phyloP scores from a whole-genome alignment of 1,284 basidiomycete genomes.

The Gastroboletus turbinatus region DNA sequence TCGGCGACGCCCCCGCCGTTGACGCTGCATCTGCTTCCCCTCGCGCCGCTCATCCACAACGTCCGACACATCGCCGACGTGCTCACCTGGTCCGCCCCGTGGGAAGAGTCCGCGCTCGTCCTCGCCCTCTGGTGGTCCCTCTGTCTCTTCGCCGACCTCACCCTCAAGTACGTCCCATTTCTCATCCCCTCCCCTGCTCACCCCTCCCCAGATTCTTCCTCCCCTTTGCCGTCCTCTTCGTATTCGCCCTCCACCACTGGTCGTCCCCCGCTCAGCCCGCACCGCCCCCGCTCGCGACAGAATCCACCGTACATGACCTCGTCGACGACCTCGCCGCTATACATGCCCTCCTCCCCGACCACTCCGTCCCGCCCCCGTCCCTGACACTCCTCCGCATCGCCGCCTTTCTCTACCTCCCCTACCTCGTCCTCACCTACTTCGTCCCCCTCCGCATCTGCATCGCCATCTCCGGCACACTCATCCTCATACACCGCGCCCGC shows the following conservation, averaged over 20 bases:
- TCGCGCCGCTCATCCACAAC: slow-evolving; percentile 54
- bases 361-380: slow-evolving; percentile 37
- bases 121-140: slow-evolving; percentile 75
- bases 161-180: slow-evolving; percentile 51
- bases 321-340: slow-evolving; percentile 58
- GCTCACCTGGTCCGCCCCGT: slow-evolving; percentile 59
- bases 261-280: slow-evolving; percentile 19
- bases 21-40: slow-evolving; percentile 54
- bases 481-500: slow-evolving; percentile 64
- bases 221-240: slow-evolving; percentile 40
- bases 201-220: slow-evolving; percentile 42
- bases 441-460: slow-evolving; percentile 60
- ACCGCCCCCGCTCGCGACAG: slow-evolving; percentile 47
- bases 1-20: slow-evolving; percentile 61
- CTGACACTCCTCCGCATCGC: slow-evolving; percentile 45
- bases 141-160: slow-evolving; percentile 61
- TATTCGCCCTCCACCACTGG: slow-evolving; percentile 35
- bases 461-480: slow-evolving; percentile 56
- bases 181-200: neutral
- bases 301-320: slow-evolving; percentile 57
- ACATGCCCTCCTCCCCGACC: slow-evolving; percentile 50
- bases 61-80: slow-evolving; percentile 54
- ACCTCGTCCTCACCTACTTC: slow-evolving; percentile 54
- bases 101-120: slow-evolving; percentile 68
- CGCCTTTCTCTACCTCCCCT: slow-evolving; percentile 56